Conservation (phyloP, 257 asterid genomes). For the Solanum tarapatanum region DNA sequence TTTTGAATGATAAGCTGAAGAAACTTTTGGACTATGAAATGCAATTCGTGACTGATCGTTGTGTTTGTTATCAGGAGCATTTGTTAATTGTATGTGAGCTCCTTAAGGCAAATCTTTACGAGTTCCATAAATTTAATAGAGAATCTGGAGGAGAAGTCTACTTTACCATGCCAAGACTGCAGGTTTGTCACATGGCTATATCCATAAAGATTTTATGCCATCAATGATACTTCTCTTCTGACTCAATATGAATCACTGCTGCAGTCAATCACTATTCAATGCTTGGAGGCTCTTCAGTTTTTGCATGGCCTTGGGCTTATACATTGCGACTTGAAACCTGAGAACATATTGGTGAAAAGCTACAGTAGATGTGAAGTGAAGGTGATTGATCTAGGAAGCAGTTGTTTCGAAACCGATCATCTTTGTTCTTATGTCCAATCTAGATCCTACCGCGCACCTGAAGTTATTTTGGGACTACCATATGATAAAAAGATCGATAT, state of each 20-base stretch:
- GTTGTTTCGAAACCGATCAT: conserved; percentile 95
- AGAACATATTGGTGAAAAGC: conserved; percentile 95
- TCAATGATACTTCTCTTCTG: conserved; percentile 9
- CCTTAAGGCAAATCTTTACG: conserved; percentile 93
- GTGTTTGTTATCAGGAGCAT: conserved; percentile 63
- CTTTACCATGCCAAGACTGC: conserved; percentile 97
- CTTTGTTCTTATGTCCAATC: conserved; percentile 98
- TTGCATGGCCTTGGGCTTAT: conserved; percentile 92
- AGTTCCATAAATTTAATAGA: conserved; percentile 91
- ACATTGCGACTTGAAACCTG: conserved; percentile 98
- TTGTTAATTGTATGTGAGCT: conserved; percentile 90
- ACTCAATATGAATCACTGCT: conserved; percentile 8
- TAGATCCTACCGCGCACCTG: conserved; percentile 96
- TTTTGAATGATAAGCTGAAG: background rate
- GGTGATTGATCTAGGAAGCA: conserved; percentile 96
- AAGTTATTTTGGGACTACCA: conserved; percentile 92
- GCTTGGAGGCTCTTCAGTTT: conserved; percentile 95
- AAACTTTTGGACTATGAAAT: background rate
- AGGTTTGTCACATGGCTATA: conserved; percentile 40
- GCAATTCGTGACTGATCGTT: background rate
- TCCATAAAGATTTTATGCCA: conserved; percentile 1
- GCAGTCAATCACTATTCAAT: conserved; percentile 95
- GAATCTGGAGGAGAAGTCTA: conserved; percentile 99
- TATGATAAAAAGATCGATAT: conserved; percentile 87
- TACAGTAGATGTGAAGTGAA: conserved; percentile 98